Evolutionary conservation across 2,329 filamentous ascomycete genomes (phyloP).

Genomic region (Aspergillus terreus): DNA sequence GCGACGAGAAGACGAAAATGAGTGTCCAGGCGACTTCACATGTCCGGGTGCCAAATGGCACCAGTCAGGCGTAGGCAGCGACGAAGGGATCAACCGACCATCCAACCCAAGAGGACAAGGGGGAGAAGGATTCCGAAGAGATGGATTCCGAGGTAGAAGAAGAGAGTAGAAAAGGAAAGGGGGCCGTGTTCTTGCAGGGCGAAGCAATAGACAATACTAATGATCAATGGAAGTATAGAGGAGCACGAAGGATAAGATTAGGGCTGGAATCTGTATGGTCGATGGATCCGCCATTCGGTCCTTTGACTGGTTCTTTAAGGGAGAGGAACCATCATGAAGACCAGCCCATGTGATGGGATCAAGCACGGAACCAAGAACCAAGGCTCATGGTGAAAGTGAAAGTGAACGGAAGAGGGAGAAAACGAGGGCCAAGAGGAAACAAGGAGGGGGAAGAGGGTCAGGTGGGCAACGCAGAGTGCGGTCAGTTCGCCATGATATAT

Average conservation of each 20-base stretch:
- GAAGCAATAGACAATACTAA: too few relatives aligned
- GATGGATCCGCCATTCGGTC: not conserved
- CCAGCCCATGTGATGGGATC: not conserved
- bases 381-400: not conserved
- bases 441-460: not conserved
- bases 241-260: conserved; percentile 1
- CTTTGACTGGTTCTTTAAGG: too few relatives aligned
- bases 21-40: conserved; percentile 10
- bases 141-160: not conserved
- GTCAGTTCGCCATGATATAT: not conserved
- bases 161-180: not conserved
- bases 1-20: not conserved
- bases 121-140: not conserved
- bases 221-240: not conserved
- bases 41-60: conserved; percentile 13
- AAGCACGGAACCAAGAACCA: not conserved
- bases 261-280: not conserved
- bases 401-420: not conserved
- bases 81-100: conserved; percentile 12
- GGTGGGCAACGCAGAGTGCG: not conserved
- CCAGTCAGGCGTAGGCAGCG: conserved; percentile 9
- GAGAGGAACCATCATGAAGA: too few relatives aligned
- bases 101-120: conserved; percentile 2
- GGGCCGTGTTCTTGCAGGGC: not conserved
- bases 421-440: not conserved